Evolutionary conservation across 257 asterid species (phyloP), one percentile per base, ranked within the genome.

Genomic region (Solanum arcanum): DNA sequence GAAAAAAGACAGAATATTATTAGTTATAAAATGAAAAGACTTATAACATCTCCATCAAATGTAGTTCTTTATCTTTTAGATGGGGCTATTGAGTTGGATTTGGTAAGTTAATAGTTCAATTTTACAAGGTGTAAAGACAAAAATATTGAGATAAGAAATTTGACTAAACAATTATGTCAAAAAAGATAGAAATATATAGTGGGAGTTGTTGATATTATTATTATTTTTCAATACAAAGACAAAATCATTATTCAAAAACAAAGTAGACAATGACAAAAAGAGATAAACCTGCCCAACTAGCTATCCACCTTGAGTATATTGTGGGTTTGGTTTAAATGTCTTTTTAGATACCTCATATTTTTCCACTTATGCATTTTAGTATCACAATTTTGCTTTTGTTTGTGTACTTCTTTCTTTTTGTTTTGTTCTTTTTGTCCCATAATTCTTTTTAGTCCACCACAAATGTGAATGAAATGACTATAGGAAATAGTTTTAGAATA

Each of bases 141-240:
- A 69, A 69, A 9, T 25, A 70, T 77, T 29, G 68, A 52, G 86
- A 86, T 64, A 88, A 89, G 90, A 68, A 83, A 85, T 68, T 86
- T 52, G 89, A 70, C 78, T 52, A 90, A 20, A 59, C 25, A 89
- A 84, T 47, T 88, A 73, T 90, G 89, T 93, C 93, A 88, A 91
- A 91, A 91, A 90, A 82, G 94, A 76, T 85, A 42, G 2, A 86
- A 87, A 70, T 70, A 70, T 83, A 89, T 86, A 87, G 93, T 92
- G 92, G 97, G 95, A 91, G 94, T 94, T 81, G 95, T 91, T 91
- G 89, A 75, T 86, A 91, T 83, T 84, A 70, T 33, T 33, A 9
- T 81, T 33, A 16, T 16, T 83, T 87, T 73, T 47, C 15, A 31
- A 49, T 31, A 70, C 87, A 87, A 86, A 88, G 89, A 86, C 90